phyloP scores from a whole-genome alignment of 2,329 filamentous ascomycete genomes.

The Aspergillus novofumigatus region DNA sequence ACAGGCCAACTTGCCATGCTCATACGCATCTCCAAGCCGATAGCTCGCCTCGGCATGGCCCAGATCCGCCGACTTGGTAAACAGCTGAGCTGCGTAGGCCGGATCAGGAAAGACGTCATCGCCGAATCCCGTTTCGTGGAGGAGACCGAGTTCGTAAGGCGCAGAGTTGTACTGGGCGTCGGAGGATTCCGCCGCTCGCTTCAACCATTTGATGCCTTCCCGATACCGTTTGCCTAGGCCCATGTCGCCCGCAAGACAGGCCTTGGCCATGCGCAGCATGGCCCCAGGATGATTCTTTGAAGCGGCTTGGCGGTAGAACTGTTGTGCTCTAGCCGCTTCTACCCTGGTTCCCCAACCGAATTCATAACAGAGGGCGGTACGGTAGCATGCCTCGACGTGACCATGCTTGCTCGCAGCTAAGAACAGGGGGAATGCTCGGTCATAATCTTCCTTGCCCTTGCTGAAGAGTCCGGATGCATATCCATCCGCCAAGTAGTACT shows the following conservation, averaged over 20 bases:
- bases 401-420: slow-evolving; percentile 93
- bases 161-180: slow-evolving; percentile 89
- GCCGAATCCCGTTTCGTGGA: slow-evolving; percentile 91
- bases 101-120: slow-evolving; percentile 92
- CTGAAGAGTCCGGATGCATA: slow-evolving; percentile 92
- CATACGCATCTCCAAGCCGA: slow-evolving; percentile 92
- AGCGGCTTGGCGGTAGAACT: slow-evolving; percentile 85
- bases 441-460: slow-evolving; percentile 89
- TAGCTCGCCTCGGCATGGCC: slow-evolving; percentile 83
- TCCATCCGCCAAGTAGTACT: slow-evolving; percentile 95
- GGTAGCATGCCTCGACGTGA: slow-evolving; percentile 92
- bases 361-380: slow-evolving; percentile 91
- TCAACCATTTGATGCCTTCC: slow-evolving; percentile 95
- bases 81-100: slow-evolving; percentile 85
- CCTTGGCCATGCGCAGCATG: slow-evolving; percentile 86
- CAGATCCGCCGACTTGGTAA: slow-evolving; percentile 89
- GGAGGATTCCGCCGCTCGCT: slow-evolving; percentile 83
- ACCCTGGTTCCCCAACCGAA: slow-evolving; percentile 95
- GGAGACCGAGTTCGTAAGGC: slow-evolving; percentile 80
- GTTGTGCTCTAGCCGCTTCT: slow-evolving; percentile 84
- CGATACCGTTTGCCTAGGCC: slow-evolving; percentile 77
- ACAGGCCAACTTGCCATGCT: slow-evolving; percentile 82
- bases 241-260: slow-evolving; percentile 84
- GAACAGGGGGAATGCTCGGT: slow-evolving; percentile 88
- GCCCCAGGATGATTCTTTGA: slow-evolving; percentile 94